Base-by-base conservation (phyloP, 2,329 filamentous ascomycete genomes). In the Claviceps sp. region DNA sequence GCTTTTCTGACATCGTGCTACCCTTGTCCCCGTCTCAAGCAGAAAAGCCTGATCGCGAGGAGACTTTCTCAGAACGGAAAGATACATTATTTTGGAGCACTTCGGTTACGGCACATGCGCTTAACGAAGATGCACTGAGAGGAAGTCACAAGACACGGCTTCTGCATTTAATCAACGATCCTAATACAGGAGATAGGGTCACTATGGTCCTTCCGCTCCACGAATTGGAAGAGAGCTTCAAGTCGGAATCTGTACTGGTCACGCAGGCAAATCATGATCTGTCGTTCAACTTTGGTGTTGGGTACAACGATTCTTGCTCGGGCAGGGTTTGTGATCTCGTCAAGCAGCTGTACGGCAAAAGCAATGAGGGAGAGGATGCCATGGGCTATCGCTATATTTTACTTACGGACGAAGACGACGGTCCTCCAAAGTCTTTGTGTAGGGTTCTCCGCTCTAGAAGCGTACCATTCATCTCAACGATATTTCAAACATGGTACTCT, bases 401-500 rank as follows among this genome's bases (percentile, higher is more conserved):
- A 61, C 76, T 90, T 53, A 71, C 85, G 4, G 87, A 93, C 62
- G 79, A 82, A 7, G 82, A 83, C 20, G 74, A 79, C 17, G 86
- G 86, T 53, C 83, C 81, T 0, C 77, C 84, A 14, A 59, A 53
- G 11, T 61, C 29, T 17, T 76, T 88, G 57, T 66, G 87, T 9
- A 75, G 78, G 0, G 82, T 83, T 53, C 64, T 93, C 5, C 76
- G 77, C 46, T 87, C 84, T 16, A 71, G 71, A 55, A 82, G 77
- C 47, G 72, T 89, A 5, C 85, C 86, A 0, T 79, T 93, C 61
- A 75, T 88, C 56, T 78, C 80, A 1, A 81, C 81, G 0, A 71
- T 91, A 6, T 91, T 90, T 65, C 77, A 80, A 23, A 81, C 88
- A 61, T 94, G 88, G 88, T 87, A 83, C 65, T 84, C 86, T 53